A percentile compares a stretch with the other conserved stretches of the same genome.
These are phyloP conservation scores for Fusarium devonianum DNA, from an alignment of 2,329 filamentous ascomycete species.

Conservation along the genomic window DNA sequence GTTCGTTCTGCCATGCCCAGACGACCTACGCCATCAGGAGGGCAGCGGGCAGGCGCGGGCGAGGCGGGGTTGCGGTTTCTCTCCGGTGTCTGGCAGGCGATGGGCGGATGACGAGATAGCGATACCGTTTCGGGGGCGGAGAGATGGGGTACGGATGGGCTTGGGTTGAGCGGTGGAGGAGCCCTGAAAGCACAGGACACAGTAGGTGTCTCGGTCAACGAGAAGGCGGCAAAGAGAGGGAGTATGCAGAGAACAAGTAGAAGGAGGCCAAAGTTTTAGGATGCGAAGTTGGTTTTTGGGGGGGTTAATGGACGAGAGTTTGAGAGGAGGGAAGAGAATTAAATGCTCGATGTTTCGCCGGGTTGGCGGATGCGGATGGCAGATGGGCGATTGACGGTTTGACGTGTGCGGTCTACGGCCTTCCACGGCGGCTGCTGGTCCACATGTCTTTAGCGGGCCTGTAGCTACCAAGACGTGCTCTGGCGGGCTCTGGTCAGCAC, in stretches of 20 bases:
- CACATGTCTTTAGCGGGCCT: neutral
- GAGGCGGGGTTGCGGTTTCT: constrained; percentile 37
- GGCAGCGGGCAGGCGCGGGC: constrained; percentile 47
- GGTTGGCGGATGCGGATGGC: constrained; percentile 27
- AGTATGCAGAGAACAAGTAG: constrained; percentile 4
- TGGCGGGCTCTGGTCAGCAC: too few species aligned
- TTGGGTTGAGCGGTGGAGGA: constrained; percentile 10
- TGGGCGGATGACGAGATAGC: constrained; percentile 24
- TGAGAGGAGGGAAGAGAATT: constrained; percentile 18
- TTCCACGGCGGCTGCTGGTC: neutral
- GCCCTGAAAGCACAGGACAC: constrained; percentile 5
- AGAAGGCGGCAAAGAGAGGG: constrained; percentile 3
- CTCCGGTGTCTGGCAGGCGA: constrained; percentile 29
- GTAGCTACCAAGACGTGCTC: constrained; percentile 1
- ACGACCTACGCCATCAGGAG: constrained; percentile 71
- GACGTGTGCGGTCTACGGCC: constrained; percentile 32
- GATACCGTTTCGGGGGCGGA: constrained; percentile 21
- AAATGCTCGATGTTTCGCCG: constrained; percentile 22
- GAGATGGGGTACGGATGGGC: constrained; percentile 2
- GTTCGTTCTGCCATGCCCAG: constrained; percentile 71
- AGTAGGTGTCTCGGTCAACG: constrained; percentile 15
- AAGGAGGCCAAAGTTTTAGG: constrained; percentile 17
- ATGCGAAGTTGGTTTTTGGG: constrained; percentile 25
- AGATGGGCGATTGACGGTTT: constrained; percentile 32
- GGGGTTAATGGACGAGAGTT: constrained; percentile 19